Conservation (phyloP, 1,139 yeast genomes). For the Protomyces macrosporus region DNA sequence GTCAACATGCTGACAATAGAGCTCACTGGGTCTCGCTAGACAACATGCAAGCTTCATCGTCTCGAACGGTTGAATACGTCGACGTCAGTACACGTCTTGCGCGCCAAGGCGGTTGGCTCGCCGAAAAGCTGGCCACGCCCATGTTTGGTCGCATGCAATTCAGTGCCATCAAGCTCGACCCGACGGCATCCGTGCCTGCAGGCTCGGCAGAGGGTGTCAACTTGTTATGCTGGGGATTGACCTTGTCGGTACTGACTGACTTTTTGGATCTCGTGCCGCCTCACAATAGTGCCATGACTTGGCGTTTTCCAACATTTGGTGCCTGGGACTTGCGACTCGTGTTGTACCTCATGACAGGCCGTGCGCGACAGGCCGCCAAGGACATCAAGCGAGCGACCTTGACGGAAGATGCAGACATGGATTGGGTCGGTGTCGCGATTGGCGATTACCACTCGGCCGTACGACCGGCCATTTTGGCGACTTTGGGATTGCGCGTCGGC, state of each 20-base stretch:
- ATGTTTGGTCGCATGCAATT: slow-evolving; percentile 38
- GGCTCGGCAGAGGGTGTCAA: neutral
- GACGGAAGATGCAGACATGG: slow-evolving; percentile 1
- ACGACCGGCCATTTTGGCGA: neutral
- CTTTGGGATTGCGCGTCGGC: neutral
- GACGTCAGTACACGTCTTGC: slow-evolving; percentile 10
- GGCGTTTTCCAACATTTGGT: slow-evolving; percentile 16
- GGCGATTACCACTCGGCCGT: neutral
- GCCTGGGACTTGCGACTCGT: slow-evolving; percentile 4
- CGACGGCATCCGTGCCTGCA: slow-evolving; percentile 26
- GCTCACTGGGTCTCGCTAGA: slow-evolving; percentile 42
- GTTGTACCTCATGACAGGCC: neutral
- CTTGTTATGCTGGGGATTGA: slow-evolving; percentile 40
- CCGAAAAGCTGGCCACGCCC: slow-evolving; percentile 28
- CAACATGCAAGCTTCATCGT: slow-evolving; percentile 33
- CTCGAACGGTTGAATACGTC: slow-evolving; percentile 34
- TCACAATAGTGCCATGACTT: neutral
- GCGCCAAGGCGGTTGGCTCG: slow-evolving; percentile 1
- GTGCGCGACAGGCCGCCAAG: neutral
- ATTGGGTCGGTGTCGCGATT: slow-evolving; percentile 9
- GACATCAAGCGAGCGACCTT: neutral
- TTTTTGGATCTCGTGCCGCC: slow-evolving; percentile 34
- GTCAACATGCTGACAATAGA: slow-evolving; percentile 38
- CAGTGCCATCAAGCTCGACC: slow-evolving; percentile 37
- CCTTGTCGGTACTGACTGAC: slow-evolving; percentile 39